Evolutionary conservation across 2,329 filamentous ascomycete species (phyloP).

Genomic region (Ceratocystiopsis minuta): DNA sequence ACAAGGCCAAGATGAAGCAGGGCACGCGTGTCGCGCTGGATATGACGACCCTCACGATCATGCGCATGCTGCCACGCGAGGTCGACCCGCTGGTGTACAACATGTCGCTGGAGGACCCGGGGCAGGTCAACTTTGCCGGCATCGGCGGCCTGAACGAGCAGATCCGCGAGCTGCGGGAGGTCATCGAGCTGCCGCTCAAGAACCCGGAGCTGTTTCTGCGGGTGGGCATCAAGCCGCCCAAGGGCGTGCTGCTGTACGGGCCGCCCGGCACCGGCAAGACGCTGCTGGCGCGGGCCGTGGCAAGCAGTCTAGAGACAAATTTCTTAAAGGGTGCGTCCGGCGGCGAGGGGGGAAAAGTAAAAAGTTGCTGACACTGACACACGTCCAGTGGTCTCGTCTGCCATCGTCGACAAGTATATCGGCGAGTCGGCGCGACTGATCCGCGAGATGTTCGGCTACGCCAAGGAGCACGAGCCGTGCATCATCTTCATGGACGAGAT

Average conservation of each 20-base stretch:
- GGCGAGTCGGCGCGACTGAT: constrained; percentile 95
- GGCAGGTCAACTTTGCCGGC: constrained; percentile 91
- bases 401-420: constrained; percentile 99
- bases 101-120: constrained; percentile 97
- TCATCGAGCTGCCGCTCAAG: constrained; percentile 94
- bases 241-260: constrained; percentile 90
- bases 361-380: too few species aligned
- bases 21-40: constrained; percentile 93
- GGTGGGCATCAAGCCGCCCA: constrained; percentile 96
- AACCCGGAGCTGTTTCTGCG: constrained; percentile 94
- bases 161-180: constrained; percentile 90
- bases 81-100: constrained; percentile 98
- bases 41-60: constrained; percentile 99
- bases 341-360: neutral
- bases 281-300: constrained; percentile 79
- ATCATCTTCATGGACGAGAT: constrained; percentile 99
- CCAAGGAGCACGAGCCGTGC: constrained; percentile 97
- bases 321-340: constrained; percentile 68
- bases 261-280: constrained; percentile 97
- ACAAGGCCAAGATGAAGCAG: constrained; percentile 94
- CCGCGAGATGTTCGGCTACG: constrained; percentile 98
- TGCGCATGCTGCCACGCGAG: constrained; percentile 97
- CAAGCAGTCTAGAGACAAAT: constrained; percentile 92
- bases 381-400: constrained; percentile 73
- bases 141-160: constrained; percentile 97